Evolutionary conservation across 768 basidiomycete species (phyloP).

Genomic region (Dacryopinax spathularia): DNA sequence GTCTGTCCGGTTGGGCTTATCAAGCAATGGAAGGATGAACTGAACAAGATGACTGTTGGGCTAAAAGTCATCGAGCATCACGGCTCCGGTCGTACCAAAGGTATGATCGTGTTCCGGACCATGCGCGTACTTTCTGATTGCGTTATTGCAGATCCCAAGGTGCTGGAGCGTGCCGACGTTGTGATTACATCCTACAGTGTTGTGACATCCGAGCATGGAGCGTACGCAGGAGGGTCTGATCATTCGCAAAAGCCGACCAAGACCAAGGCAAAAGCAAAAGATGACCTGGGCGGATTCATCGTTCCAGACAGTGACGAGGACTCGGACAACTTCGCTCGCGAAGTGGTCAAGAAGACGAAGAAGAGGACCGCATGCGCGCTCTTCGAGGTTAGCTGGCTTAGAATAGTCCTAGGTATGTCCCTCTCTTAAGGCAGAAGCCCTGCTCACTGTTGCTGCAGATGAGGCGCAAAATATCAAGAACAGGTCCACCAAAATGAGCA

Average conservation of each 20-base stretch:
- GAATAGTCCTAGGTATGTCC: slow-evolving; percentile 65
- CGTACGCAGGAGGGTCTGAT: slow-evolving; percentile 36
- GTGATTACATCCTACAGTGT: slow-evolving; percentile 81
- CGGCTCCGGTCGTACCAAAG: slow-evolving; percentile 54
- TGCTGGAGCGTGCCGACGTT: slow-evolving; percentile 44
- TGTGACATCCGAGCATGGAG: slow-evolving; percentile 61
- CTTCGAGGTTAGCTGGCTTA: slow-evolving; percentile 68
- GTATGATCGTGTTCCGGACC: slow-evolving; percentile 26
- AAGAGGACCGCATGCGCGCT: slow-evolving; percentile 35
- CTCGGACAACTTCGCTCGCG: slow-evolving; percentile 32
- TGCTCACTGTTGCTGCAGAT: slow-evolving; percentile 33
- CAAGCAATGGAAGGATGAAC: slow-evolving; percentile 81
- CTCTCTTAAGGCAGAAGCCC: neutral
- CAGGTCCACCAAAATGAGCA: slow-evolving; percentile 52
- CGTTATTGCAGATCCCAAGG: slow-evolving; percentile 35
- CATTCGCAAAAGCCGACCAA: slow-evolving; percentile 30
- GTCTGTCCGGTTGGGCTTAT: slow-evolving; percentile 78
- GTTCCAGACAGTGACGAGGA: slow-evolving; percentile 24
- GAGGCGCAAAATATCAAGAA: slow-evolving; percentile 95
- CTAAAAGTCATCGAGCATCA: slow-evolving; percentile 73
- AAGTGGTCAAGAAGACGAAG: slow-evolving; percentile 28
- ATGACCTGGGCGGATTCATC: slow-evolving; percentile 21
- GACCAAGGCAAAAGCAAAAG: slow-evolving; percentile 29
- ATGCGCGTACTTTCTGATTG: neutral
- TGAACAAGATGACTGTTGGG: slow-evolving; percentile 50